Evolutionary conservation across 352 stramenopile genomes (phyloP).

Genomic region (Peronosclerospora sorghi): DNA sequence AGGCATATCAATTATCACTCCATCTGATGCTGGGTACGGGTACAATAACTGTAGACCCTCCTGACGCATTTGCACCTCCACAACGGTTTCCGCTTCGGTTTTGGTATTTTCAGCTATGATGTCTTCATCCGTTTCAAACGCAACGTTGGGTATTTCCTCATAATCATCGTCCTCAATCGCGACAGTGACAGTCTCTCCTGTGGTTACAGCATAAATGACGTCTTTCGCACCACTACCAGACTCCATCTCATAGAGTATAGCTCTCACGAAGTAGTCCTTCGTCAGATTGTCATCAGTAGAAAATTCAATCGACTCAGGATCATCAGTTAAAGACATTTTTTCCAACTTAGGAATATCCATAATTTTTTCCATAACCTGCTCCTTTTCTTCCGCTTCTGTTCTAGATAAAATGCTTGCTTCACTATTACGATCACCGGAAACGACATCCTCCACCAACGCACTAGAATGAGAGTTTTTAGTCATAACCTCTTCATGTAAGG

Average conservation of each 20-base stretch:
- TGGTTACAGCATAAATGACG: not conserved
- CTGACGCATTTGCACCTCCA: constrained; percentile 11
- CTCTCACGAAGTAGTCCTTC: not conserved
- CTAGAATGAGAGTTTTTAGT: not conserved
- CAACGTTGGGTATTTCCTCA: not conserved
- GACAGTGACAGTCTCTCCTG: not conserved
- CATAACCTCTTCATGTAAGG: not conserved
- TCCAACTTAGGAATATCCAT: constrained; percentile 1
- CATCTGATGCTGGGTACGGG: not conserved
- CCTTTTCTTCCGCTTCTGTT: not conserved
- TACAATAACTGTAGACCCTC: constrained; percentile 8
- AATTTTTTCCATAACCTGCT: not conserved
- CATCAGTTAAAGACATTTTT: not conserved
- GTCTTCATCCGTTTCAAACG: not conserved
- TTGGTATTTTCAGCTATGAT: not conserved
- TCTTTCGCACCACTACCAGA: constrained; percentile 1
- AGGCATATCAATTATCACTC: not conserved
- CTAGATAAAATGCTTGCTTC: not conserved
- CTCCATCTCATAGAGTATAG: not conserved
- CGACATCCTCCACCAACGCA: not conserved
- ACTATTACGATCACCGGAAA: not conserved
- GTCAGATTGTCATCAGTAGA: not conserved
- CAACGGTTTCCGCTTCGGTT: constrained; percentile 4
- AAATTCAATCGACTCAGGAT: not conserved
- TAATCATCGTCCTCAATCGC: not conserved